Evolutionary conservation across 192 early-diverging fungal species (phyloP).

Genomic region (Mortierella antarctica): DNA sequence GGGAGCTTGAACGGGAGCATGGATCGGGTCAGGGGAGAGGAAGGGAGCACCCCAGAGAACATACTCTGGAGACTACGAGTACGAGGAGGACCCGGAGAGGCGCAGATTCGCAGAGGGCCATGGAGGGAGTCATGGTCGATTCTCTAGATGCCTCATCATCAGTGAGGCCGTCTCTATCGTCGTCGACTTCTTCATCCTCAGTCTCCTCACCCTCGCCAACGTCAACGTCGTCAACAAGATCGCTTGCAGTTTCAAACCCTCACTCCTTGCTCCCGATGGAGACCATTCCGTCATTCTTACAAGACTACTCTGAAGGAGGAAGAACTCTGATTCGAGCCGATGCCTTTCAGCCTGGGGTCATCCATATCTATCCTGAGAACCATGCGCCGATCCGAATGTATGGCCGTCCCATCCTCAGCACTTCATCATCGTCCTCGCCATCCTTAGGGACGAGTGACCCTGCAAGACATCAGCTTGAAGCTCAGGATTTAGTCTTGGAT

Average conservation of each 20-base stretch:
- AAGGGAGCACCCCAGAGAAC: too few relatives aligned
- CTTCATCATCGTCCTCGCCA: background rate
- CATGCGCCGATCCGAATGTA: conserved; percentile 42
- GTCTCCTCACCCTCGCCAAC: background rate
- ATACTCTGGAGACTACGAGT: too few relatives aligned
- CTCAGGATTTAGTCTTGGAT: too few relatives aligned
- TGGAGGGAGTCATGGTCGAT: too few relatives aligned
- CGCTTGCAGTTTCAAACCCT: background rate
- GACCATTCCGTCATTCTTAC: conserved; percentile 15
- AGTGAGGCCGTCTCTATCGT: too few relatives aligned
- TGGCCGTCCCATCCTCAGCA: conserved; percentile 28
- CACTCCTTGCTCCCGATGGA: background rate
- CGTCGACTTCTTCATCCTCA: background rate
- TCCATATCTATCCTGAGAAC: conserved; percentile 39
- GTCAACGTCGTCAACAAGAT: background rate
- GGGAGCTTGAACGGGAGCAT: too few relatives aligned
- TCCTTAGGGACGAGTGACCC: background rate
- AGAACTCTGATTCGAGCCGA: conserved; percentile 36
- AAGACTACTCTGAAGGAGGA: background rate
- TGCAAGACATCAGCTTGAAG: too few relatives aligned
- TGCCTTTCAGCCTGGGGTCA: conserved; percentile 21
- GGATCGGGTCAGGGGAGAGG: too few relatives aligned
- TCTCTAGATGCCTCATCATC: too few relatives aligned
- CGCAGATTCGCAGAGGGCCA: too few relatives aligned
- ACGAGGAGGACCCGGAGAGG: too few relatives aligned